phyloP scores from a whole-genome alignment of 2,329 filamentous ascomycete genomes.

The Botryosphaeria dothidea region DNA sequence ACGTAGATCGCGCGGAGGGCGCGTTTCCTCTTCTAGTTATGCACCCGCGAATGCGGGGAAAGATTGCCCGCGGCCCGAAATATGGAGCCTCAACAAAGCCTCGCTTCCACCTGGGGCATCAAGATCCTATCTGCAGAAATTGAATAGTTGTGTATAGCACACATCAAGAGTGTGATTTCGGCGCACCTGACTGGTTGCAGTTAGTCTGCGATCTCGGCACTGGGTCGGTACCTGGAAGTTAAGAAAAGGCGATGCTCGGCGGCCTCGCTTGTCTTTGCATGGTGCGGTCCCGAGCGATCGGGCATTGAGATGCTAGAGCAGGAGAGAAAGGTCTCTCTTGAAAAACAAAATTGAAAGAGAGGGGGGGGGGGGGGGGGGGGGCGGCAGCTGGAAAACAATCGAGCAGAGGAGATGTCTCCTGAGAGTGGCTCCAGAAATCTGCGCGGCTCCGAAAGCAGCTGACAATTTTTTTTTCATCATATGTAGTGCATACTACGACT shows the following conservation, averaged over 20 bases:
- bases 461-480: constrained; percentile 1
- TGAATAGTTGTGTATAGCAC: no score
- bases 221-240: not conserved
- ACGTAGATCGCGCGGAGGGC: not conserved
- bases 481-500: not conserved
- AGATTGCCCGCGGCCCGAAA: not conserved
- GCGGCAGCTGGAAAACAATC: not conserved
- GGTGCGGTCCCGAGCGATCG: not conserved
- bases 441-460: constrained; percentile 13
- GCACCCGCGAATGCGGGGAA: not conserved
- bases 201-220: not conserved
- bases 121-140: no score
- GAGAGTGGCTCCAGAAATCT: not conserved
- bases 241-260: not conserved
- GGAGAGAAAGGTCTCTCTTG: not conserved
- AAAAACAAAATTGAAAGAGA: not conserved
- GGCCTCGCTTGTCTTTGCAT: not conserved
- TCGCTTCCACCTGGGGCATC: no score
- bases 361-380: no score
- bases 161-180: no score
- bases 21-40: not conserved
- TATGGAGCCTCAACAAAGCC: not conserved
- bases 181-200: no score
- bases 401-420: constrained; percentile 11
- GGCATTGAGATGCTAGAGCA: not conserved